Base-by-base conservation (phyloP, 129 eudicot genomes). In the Centrapalus pauciflorus region DNA sequence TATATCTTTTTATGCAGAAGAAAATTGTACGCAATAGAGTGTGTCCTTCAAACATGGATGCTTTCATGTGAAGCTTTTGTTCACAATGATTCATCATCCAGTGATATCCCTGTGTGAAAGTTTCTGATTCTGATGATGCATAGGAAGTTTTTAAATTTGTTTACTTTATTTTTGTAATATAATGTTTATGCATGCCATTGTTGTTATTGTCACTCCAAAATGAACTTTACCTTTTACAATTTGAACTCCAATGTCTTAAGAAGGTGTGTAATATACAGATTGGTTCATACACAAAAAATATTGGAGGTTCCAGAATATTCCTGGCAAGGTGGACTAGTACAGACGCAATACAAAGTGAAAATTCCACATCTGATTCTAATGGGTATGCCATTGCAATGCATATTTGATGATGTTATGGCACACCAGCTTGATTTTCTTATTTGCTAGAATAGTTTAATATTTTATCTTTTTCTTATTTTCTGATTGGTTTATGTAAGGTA, bases 271-370 rank as follows among this genome's bases (percentile, higher is more conserved):
- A 26, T 57, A 13, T 69, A 68, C 85, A 87, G 90, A 67, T 71
- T 7, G 13, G 80, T 67, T 66, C 61, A 33, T 56, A 55, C 55
- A 24, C 57, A 24, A 81, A 69, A 38, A 51, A 66, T 50, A 55
- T 32, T 64, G 59, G 75, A 62, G 73, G 70, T 56, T 60, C 80
- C 59, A 77, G 77, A 64, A 43, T 30, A 4, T 8, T 45, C 25
- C 48, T 64, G 40, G 70, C 61, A 28, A 88, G 82, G 82, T 70
- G 72, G 72, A 61, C 52, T 57, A 74, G 74, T 73, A 68, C 89
- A 12, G 73, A 81, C 32, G 85, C 95, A 17, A 61, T 62, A 28
- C 70, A 58, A 48, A 75, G 73, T 49, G 84, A 77, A 76, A 77
- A 37, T 34, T 64, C 80, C 13, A 19, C 77, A 1, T 27, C 63